Evolutionary conservation across 129 eudicot genomes (phyloP).

Genomic region (Pseudognaphalium luteoalbum): DNA sequence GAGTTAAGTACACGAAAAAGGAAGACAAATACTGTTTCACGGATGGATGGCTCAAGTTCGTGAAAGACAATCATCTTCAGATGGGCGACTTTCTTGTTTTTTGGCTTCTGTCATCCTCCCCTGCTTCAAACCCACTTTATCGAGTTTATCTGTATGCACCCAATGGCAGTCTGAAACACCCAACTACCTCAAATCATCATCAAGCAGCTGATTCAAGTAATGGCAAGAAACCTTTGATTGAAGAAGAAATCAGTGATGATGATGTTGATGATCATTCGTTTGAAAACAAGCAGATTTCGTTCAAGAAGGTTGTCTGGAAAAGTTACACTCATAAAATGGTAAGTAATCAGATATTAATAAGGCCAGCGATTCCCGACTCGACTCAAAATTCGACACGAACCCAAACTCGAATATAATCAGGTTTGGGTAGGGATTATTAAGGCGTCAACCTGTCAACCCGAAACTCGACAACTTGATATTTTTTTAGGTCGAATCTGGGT

Average conservation of each 20-base stretch:
- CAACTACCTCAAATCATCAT: not conserved
- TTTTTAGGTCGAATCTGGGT: too few species aligned
- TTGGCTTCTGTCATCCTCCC: constrained; percentile 10
- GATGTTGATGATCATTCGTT: constrained; percentile 9
- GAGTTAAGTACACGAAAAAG: constrained; percentile 10
- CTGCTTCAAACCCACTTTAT: not conserved
- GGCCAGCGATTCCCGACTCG: too few species aligned
- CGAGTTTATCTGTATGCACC: constrained; percentile 17
- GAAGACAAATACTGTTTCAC: constrained; percentile 16
- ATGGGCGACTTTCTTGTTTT: constrained; percentile 27
- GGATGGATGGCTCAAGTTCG: constrained; percentile 35
- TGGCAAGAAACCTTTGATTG: not conserved
- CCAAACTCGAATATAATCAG: too few species aligned
- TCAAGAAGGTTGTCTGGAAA: constrained; percentile 10
- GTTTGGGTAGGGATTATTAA: too few species aligned
- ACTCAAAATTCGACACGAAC: too few species aligned
- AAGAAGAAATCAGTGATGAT: constrained; percentile 15
- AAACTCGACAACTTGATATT: too few species aligned
- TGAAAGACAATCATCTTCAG: constrained; percentile 17
- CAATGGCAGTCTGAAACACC: constrained; percentile 20
- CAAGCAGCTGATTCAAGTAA: constrained; percentile 1
- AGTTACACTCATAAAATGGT: constrained; percentile 4
- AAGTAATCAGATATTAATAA: not conserved
- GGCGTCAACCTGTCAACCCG: too few species aligned
- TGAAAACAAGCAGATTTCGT: not conserved